Evolutionary conservation across 2,329 filamentous ascomycete species (phyloP), one percentile per base, ranked within the genome.

Genomic region (Fusarium sp.): DNA sequence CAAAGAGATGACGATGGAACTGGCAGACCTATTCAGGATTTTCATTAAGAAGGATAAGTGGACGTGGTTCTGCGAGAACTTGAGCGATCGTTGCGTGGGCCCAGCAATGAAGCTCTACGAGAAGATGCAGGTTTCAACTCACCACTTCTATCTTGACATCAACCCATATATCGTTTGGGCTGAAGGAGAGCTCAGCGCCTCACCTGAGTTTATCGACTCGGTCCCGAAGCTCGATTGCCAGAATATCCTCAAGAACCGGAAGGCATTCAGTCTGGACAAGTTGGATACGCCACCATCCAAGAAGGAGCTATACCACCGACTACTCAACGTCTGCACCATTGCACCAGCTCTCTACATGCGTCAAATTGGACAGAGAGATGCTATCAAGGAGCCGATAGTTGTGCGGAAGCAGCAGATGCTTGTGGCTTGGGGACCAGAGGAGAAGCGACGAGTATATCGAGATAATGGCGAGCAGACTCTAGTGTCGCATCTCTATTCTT

Each of bases 401-500:
- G 77, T 85, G n/a, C 78, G 80, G 29, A 82, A 80, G 70, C 84
- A 85, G 70, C 79, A 80, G 64, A 77, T 84, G 68, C 71, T 85
- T 18, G 82, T 85, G 16, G 83, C 82, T 5, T 85, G 82, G 82
- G 81, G 82, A 0, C n/a, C 75, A 3, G 75, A 78, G 24, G 82
- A 83, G 63, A 79, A 80, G 76, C 76, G 77, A 18, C 74, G 76
- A 2, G 67, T 65, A 45, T 83, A 81, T 59, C 47, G 70, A 11
- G 73, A 77, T 3, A 70, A 73, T 4, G 78, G 78, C 2, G 78
- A 82, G 22, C 76, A 75, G 61, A 80, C 82, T 1, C 69, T 84
- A 27, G 50, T 82, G 35, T 75, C 76, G 14, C 75, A 78, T 29
- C 62, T 84, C 6, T 82, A 77, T 47, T 73, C 75, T 27, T 65